These are phyloP conservation scores for Xylona heveae DNA, from an alignment of 495 filamentous ascomycete species.

Conservation along the genomic window DNA sequence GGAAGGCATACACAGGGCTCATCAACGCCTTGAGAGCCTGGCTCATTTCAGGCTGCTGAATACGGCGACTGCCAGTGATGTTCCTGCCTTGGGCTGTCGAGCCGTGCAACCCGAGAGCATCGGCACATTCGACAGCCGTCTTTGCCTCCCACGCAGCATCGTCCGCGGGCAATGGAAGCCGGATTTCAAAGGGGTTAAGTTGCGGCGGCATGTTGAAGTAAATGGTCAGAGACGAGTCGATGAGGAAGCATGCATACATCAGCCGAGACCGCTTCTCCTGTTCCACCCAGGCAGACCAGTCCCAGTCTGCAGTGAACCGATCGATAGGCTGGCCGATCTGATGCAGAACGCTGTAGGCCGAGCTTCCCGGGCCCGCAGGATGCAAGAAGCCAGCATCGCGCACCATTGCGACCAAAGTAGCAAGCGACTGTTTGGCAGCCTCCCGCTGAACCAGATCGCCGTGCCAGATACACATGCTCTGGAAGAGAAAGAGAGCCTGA, in stretches of 20 bases:
- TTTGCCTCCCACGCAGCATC: conserved; percentile 45
- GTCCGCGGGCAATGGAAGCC: conserved; percentile 38
- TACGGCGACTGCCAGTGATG: conserved; percentile 30
- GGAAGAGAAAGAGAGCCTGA: conserved; percentile 32
- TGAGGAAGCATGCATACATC: conserved; percentile 36
- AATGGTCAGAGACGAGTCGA: conserved; percentile 34
- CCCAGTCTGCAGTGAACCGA: conserved; percentile 16
- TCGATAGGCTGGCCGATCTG: background rate
- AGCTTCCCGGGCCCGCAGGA: conserved; percentile 13
- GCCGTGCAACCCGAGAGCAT: conserved; percentile 34
- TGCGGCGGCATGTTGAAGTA: conserved; percentile 39
- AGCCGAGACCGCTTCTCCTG: conserved; percentile 42
- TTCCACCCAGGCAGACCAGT: conserved; percentile 42
- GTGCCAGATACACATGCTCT: conserved; percentile 39
- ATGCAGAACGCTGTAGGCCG: conserved; percentile 13
- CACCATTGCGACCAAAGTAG: conserved; percentile 26
- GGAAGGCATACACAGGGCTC: conserved; percentile 26
- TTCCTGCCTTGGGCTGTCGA: conserved; percentile 23
- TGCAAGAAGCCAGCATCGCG: conserved; percentile 26
- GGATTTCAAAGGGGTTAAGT: conserved; percentile 32
- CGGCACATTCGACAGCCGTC: conserved; percentile 30
- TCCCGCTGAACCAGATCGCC: conserved; percentile 35
- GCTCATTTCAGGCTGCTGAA: conserved; percentile 34
- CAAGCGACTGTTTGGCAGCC: conserved; percentile 27
- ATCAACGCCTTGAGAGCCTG: conserved; percentile 30